Conservation (phyloP, 2,329 filamentous ascomycete species). For the Cordyceps cicadae region DNA sequence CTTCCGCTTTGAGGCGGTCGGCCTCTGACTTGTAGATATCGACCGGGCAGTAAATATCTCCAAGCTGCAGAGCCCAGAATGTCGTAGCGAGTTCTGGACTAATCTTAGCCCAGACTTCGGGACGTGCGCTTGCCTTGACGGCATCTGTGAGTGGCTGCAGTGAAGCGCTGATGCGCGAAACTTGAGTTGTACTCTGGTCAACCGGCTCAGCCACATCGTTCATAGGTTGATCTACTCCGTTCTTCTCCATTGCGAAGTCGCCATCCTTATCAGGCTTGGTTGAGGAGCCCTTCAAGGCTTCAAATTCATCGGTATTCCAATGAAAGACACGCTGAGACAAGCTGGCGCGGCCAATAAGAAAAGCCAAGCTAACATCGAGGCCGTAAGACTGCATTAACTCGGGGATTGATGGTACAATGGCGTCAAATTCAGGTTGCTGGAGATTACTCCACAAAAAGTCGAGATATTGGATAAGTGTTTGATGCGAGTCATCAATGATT, state of each 20-base stretch:
- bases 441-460: constrained; percentile 80
- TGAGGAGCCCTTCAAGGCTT: constrained; percentile 21
- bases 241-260: constrained; percentile 45
- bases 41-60: constrained; percentile 70
- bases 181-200: constrained; percentile 20
- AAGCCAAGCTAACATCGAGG: constrained; percentile 72
- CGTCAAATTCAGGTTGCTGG: constrained; percentile 66
- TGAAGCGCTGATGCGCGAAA: constrained; percentile 22
- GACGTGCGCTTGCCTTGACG: constrained; percentile 53
- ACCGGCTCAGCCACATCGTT: constrained; percentile 21
- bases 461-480: constrained; percentile 77
- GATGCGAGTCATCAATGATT: constrained; percentile 82
- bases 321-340: constrained; percentile 56
- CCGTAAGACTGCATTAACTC: constrained; percentile 70
- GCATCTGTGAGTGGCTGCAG: constrained; percentile 66
- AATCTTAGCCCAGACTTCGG: constrained; percentile 59
- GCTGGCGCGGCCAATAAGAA: constrained; percentile 70
- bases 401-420: constrained; percentile 65
- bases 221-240: constrained; percentile 20
- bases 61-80: constrained; percentile 85
- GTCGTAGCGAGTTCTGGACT: constrained; percentile 77
- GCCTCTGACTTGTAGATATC: constrained; percentile 72
- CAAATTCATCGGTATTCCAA: constrained; percentile 31
- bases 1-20: constrained; percentile 57
- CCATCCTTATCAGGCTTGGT: constrained; percentile 42